These are phyloP conservation scores for Piper longum DNA, from an alignment of 164 flowering plant species.

Conservation along the genomic window DNA sequence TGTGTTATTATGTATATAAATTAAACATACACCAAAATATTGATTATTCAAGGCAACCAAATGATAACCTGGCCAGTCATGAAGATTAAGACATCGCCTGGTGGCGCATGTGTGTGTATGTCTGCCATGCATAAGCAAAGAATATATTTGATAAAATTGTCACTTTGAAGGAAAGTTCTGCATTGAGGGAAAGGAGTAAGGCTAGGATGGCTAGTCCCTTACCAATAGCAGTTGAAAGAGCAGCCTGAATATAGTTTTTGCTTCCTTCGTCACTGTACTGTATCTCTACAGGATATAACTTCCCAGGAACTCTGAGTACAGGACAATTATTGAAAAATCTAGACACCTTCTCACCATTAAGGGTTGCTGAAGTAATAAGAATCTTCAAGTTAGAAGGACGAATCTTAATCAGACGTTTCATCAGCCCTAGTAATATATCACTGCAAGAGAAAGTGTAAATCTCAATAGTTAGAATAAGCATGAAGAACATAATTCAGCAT, in stretches of 20 bases:
- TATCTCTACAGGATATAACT: slow-evolving; percentile 77
- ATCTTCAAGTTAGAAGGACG: slow-evolving; percentile 59
- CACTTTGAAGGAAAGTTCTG: background rate
- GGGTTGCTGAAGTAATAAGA: slow-evolving; percentile 87
- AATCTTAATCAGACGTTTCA: slow-evolving; percentile 64
- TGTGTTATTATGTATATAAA: too few species aligned
- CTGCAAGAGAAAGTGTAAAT: slow-evolving; percentile 17
- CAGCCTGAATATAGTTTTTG: slow-evolving; percentile 66
- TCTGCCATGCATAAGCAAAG: slow-evolving; percentile 18
- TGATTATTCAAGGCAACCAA: slow-evolving; percentile 1
- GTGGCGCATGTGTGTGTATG: slow-evolving; percentile 67
- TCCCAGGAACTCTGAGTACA: slow-evolving; percentile 70
- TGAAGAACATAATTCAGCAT: background rate
- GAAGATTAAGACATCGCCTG: slow-evolving; percentile 86
- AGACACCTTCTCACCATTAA: slow-evolving; percentile 86
- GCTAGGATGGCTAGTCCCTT: background rate
- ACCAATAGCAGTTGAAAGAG: slow-evolving; percentile 69
- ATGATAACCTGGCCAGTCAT: slow-evolving; percentile 84
- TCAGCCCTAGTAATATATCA: slow-evolving; percentile 81
- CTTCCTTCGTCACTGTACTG: slow-evolving; percentile 54
- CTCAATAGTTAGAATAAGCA: background rate
- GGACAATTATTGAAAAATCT: slow-evolving; percentile 70
- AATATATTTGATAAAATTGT: too few species aligned
- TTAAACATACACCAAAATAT: background rate
- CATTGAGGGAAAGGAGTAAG: too few species aligned